Conservation (phyloP, 2,329 filamentous ascomycete genomes). For the Claviceps spartinae region DNA sequence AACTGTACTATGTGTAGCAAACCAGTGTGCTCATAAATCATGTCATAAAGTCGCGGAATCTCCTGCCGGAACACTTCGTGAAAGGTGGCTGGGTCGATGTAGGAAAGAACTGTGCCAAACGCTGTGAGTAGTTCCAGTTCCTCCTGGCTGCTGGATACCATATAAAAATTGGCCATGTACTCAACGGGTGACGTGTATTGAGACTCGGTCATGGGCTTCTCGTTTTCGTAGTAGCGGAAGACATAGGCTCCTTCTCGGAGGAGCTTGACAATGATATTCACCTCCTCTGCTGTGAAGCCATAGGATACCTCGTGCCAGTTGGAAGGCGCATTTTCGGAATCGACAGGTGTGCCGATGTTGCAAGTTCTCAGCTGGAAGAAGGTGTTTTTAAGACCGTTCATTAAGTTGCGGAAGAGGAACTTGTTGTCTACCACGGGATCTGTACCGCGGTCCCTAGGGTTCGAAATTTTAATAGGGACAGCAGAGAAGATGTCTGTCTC, state of each 20-base stretch:
- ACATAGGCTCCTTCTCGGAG: slow-evolving; percentile 94
- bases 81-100: slow-evolving; percentile 94
- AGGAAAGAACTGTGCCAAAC: slow-evolving; percentile 96
- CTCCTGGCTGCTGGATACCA: slow-evolving; percentile 85
- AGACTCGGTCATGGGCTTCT: slow-evolving; percentile 60
- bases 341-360: slow-evolving; percentile 61
- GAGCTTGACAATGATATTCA: slow-evolving; percentile 88
- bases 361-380: slow-evolving; percentile 91
- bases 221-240: slow-evolving; percentile 92
- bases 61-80: slow-evolving; percentile 97
- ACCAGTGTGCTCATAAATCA: slow-evolving; percentile 94
- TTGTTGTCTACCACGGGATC: slow-evolving; percentile 96
- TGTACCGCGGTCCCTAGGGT: slow-evolving; percentile 73
- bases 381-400: slow-evolving; percentile 90
- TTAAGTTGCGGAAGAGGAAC: slow-evolving; percentile 90
- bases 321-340: slow-evolving; percentile 62
- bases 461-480: slow-evolving; percentile 90
- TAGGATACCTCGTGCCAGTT: slow-evolving; percentile 96
- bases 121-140: slow-evolving; percentile 96
- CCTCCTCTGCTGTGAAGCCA: slow-evolving; percentile 94
- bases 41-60: slow-evolving; percentile 90
- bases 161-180: slow-evolving; percentile 88
- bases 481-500: slow-evolving; percentile 96
- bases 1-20: slow-evolving; percentile 94
- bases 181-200: slow-evolving; percentile 74